Base-by-base conservation (phyloP, 352 stramenopile genomes). In the Phytopythium cucurbitacearum region DNA sequence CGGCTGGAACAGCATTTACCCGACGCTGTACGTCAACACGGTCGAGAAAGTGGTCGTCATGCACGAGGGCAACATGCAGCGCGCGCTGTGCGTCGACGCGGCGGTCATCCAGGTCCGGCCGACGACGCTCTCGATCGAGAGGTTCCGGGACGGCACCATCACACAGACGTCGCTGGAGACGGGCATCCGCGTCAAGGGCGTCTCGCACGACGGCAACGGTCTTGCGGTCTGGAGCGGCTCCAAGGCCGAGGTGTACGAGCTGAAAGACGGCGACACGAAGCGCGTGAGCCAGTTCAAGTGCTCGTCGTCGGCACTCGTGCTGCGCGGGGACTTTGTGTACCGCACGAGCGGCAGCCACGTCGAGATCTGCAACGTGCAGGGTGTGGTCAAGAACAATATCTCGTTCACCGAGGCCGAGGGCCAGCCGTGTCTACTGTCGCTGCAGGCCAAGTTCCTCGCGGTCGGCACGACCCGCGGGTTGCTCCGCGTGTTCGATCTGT, bases 381-480 rank as follows among this genome's bases (percentile, higher is more conserved):
- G 93, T 7, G 71, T 94, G 5, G 73, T 96, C 15, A 96, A 93
- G 56, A 88, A 95, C 49, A 77, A 65, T 0, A 87, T 98, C 21
- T 89, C 74, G 1, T 97, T 98, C 61, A 97, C 85, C 1, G 91
- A 97, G 43, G 77, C 70, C 0, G 94, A 98, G 47, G 94, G 94
- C 3, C 66, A 74, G 12, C 94, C 94, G 0, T 48, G 63, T 21
- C 57, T 95, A 39, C 53, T 98, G 12, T 82, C 91, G 32, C 61
- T 97, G 16, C 93, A 97, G 53, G 89, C 74, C 48, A 96, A 94
- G 47, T 97, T 91, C 51, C 70, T 98, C 36, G 88, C 86, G 7
- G 88, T 98, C 0, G 85, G 76, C 6, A 98, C 94, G 0, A 74
- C 95, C 57, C 71, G 59, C 4, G 86, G 87, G 1, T 50, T 95